Evolutionary conservation across 1,139 yeast species (phyloP), one percentile per base, ranked within the genome.

Genomic region (Protomyces inundatus): DNA sequence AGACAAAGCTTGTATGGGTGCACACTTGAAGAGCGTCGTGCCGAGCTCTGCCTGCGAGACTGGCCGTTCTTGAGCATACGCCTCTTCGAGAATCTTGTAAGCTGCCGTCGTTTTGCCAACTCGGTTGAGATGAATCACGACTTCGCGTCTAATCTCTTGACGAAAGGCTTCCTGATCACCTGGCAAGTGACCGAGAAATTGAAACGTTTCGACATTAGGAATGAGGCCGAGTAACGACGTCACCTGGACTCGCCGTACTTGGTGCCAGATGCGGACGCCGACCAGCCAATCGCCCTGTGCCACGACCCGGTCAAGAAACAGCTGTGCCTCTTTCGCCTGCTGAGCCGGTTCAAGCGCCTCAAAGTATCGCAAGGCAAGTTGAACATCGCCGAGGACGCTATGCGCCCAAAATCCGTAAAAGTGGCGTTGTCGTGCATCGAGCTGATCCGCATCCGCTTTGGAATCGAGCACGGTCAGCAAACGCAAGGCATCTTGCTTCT

Each of bases 381-480:
- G 56, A 3, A 52, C 9, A 16, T 58, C 62, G 40, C 54, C 56
- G 23, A 58, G 36, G 10, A 52, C 46, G 56, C 53, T 58, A 30
- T 58, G 56, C 34, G 62, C 55, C 62, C 62, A 58, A 55, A 58
- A 58, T 6, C 56, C 53, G 23, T 52, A 58, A 51, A 58, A 58
- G 5, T 50, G 34, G 6, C 62, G 56, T 45, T 58, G 62, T 34
- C 32, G 51, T 23, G 62, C 16, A n/a, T 58, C 62, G 3, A 58
- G 32, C 42, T 39, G 56, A 32, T 39, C 56, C 30, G 53, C 35
- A 14, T 39, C 56, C 10, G 39, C 10, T 12, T 58, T 58, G 30
- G 62, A 39, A 40, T 58, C 62, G 30, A 58, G 52, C 40, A 58
- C 30, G 9, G 62, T 48, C 36, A 48, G 40, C n/a, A 58, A 40